Conservation (phyloP, 441 rosid genomes). For the Gossypium davidsonii region DNA sequence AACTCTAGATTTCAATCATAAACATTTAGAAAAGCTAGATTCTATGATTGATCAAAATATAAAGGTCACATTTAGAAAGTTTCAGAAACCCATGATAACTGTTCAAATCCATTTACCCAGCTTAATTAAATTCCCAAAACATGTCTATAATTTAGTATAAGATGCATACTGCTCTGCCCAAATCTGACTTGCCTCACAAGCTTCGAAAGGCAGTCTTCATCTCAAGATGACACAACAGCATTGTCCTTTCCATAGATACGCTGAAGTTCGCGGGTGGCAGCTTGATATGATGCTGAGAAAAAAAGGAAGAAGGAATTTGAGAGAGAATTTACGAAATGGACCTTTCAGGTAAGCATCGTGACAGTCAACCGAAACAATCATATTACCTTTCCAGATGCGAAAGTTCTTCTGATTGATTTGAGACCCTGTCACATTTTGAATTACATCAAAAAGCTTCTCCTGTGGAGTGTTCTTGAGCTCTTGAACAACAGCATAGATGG, state of each 20-base stretch:
- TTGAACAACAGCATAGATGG: constrained; percentile 46
- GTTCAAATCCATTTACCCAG: constrained; percentile 18
- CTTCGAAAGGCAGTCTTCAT: constrained; percentile 19
- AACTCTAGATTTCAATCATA: not conserved
- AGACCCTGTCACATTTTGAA: constrained; percentile 38
- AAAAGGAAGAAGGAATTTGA: constrained; percentile 10
- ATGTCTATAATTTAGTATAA: constrained; percentile 16
- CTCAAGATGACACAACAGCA: constrained; percentile 28
- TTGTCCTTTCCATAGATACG: constrained; percentile 43
- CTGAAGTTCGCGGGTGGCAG: constrained; percentile 42
- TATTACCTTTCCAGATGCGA: constrained; percentile 39
- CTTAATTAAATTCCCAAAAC: constrained; percentile 17
- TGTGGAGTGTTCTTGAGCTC: constrained; percentile 44
- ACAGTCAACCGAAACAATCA: not conserved
- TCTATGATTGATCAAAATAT: not conserved
- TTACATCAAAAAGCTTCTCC: constrained; percentile 37
- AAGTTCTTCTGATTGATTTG: constrained; percentile 41
- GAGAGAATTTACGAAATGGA: constrained; percentile 4
- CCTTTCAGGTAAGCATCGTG: not conserved
- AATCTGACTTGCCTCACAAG: constrained; percentile 17
- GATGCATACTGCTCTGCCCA: constrained; percentile 20
- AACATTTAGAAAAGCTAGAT: not conserved
- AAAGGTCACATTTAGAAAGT: constrained; percentile 1
- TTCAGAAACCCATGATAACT: not conserved
- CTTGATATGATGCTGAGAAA: constrained; percentile 42